Evolutionary conservation across 805 yeast genomes (phyloP).

Genomic region (Candida manassasensis): DNA sequence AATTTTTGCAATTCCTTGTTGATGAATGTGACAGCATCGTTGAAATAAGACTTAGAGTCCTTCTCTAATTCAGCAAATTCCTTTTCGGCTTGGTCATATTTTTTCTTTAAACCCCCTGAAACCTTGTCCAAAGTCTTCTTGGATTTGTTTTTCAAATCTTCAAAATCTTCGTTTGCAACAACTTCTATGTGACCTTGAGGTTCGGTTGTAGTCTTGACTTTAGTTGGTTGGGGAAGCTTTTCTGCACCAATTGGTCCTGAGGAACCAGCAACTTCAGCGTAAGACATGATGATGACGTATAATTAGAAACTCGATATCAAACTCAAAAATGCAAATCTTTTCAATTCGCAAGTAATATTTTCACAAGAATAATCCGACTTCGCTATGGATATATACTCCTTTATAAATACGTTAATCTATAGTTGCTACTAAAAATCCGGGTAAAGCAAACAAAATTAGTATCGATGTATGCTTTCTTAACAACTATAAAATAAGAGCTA

Average conservation of each 20-base stretch:
- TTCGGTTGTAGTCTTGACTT: conserved; percentile 2
- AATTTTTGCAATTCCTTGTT: conserved; percentile 12
- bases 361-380: neutral
- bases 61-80: conserved; percentile 19
- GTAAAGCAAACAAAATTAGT: too few species aligned
- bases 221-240: conserved; percentile 24
- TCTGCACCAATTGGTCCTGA: conserved; percentile 33
- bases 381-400: too few species aligned
- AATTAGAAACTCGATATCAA: too few species aligned
- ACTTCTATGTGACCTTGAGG: conserved; percentile 12
- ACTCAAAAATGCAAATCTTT: too few species aligned
- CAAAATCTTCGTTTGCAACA: conserved; percentile 11
- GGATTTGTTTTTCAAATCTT: conserved; percentile 9
- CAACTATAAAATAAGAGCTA: too few species aligned
- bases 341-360: too few species aligned
- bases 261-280: conserved; percentile 41
- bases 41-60: conserved; percentile 17
- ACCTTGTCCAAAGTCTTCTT: conserved; percentile 1
- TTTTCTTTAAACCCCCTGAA: conserved; percentile 6
- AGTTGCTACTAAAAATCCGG: neutral
- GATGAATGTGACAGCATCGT: conserved; percentile 13
- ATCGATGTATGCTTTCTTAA: too few species aligned
- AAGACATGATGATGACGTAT: conserved; percentile 15
- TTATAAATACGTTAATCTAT: neutral
- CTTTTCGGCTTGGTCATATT: conserved; percentile 15